phyloP scores from a whole-genome alignment of 176 grass and related monocot species.

The Musa acuminata region DNA sequence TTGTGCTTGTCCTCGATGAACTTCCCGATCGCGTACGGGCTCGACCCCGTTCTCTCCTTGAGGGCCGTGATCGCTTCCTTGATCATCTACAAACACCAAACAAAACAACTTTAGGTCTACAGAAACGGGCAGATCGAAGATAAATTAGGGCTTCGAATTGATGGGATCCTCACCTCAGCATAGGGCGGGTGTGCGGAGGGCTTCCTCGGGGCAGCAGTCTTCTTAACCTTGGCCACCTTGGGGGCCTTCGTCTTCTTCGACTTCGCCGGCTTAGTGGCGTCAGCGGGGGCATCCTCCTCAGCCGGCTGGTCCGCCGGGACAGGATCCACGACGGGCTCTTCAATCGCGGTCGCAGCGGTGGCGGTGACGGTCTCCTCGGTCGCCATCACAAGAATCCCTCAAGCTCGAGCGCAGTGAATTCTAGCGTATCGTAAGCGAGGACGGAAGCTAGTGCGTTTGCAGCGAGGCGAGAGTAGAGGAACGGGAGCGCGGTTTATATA shows the following conservation, averaged over 20 bases:
- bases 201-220: conserved; percentile 26
- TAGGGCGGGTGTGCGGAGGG: conserved; percentile 59
- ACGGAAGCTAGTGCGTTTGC: not conserved
- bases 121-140: too few relatives aligned
- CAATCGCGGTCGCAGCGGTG: not conserved
- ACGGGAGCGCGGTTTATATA: conserved; percentile 35
- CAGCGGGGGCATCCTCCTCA: conserved; percentile 8
- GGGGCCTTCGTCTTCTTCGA: conserved; percentile 31
- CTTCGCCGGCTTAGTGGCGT: not conserved
- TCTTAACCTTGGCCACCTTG: conserved; percentile 64
- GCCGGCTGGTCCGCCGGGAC: conserved; percentile 10
- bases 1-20: conserved; percentile 70
- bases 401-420: not conserved
- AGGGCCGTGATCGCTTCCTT: conserved; percentile 49
- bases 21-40: conserved; percentile 55
- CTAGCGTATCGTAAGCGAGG: not conserved
- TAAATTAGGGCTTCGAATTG: not conserved
- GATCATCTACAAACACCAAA: conserved; percentile 38
- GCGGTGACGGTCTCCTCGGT: conserved; percentile 13
- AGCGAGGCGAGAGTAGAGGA: conserved; percentile 1
- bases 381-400: conserved; percentile 20
- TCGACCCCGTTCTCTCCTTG: conserved; percentile 68
- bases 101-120: not conserved
- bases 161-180: conserved; percentile 35
- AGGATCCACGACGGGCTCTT: conserved; percentile 16